These are phyloP conservation scores for Bryoglossum gracile DNA, from an alignment of 495 filamentous ascomycete species.

Conservation along the genomic window DNA sequence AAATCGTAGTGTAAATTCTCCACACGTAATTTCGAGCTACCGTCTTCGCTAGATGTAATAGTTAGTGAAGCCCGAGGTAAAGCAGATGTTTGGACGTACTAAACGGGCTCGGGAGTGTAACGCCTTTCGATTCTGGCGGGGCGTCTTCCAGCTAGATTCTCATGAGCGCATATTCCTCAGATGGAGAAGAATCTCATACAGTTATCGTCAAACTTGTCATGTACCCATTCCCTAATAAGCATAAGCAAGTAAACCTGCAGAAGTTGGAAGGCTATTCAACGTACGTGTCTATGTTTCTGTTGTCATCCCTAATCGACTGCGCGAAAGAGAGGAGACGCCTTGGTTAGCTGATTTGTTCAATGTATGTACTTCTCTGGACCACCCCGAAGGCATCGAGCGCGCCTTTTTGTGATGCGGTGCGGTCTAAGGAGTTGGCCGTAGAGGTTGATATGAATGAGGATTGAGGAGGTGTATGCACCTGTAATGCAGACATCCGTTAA, in stretches of 20 bases:
- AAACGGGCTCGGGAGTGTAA: constrained; percentile 13
- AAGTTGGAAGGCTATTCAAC: constrained; percentile 13
- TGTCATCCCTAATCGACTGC: constrained; percentile 45
- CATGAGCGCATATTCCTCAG: constrained; percentile 16
- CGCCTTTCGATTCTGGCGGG: constrained; percentile 18
- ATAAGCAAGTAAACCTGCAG: neutral
- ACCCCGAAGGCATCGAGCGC: constrained; percentile 20
- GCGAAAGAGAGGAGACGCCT: constrained; percentile 26
- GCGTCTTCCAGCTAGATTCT: constrained; percentile 22
- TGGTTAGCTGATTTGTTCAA: constrained; percentile 30
- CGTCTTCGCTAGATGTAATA: constrained; percentile 33
- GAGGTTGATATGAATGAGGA: constrained; percentile 33
- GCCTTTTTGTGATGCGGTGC: constrained; percentile 14
- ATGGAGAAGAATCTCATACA: constrained; percentile 27
- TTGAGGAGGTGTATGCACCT: constrained; percentile 34
- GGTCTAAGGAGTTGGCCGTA: constrained; percentile 23
- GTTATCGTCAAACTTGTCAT: constrained; percentile 74
- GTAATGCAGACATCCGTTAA: constrained; percentile 2
- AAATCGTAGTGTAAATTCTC: constrained; percentile 94
- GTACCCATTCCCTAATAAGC: constrained; percentile 76
- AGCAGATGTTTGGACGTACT: constrained; percentile 4
- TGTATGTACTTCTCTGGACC: constrained; percentile 28
- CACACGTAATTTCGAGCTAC: constrained; percentile 69
- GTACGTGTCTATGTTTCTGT: constrained; percentile 46
- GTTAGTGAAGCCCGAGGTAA: neutral